phyloP scores from a whole-genome alignment of 345 rosid species.

The Raphanus raphanistrum region DNA sequence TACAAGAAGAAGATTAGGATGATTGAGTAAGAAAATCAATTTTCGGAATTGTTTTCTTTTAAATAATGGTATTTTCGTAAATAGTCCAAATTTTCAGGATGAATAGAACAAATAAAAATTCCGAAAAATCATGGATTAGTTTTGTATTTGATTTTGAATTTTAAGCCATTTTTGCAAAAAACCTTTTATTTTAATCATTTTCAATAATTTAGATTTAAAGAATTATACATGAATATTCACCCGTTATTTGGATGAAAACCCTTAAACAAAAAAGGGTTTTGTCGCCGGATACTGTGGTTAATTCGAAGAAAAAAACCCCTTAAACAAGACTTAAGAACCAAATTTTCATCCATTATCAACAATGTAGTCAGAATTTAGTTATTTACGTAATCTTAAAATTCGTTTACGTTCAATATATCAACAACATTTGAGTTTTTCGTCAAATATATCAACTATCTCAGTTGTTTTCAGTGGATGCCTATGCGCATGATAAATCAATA shows the following conservation, averaged over 20 bases:
- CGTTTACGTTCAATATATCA: background rate
- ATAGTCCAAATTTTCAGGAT: too few relatives aligned
- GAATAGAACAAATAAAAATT: too few relatives aligned
- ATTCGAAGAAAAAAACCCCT: too few relatives aligned
- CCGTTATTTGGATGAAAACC: background rate
- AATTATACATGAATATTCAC: background rate
- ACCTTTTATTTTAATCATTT: background rate
- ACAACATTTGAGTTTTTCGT: background rate
- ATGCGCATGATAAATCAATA: background rate
- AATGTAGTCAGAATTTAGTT: background rate
- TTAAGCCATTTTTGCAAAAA: too few relatives aligned
- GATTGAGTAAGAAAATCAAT: too few relatives aligned
- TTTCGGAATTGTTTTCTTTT: background rate
- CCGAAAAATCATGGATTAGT: too few relatives aligned
- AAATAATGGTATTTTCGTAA: too few relatives aligned
- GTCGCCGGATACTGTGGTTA: too few relatives aligned
- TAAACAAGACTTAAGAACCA: background rate
- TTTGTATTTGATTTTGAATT: too few relatives aligned
- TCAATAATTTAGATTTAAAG: background rate
- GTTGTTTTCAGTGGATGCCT: background rate
- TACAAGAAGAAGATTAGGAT: too few relatives aligned
- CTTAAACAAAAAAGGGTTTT: too few relatives aligned
- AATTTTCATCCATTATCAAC: background rate
- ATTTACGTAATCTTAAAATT: background rate
- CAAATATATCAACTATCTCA: background rate